These are phyloP conservation scores for Vicia villosa DNA, from an alignment of 306 rosid genomes.

Conservation along the genomic window DNA sequence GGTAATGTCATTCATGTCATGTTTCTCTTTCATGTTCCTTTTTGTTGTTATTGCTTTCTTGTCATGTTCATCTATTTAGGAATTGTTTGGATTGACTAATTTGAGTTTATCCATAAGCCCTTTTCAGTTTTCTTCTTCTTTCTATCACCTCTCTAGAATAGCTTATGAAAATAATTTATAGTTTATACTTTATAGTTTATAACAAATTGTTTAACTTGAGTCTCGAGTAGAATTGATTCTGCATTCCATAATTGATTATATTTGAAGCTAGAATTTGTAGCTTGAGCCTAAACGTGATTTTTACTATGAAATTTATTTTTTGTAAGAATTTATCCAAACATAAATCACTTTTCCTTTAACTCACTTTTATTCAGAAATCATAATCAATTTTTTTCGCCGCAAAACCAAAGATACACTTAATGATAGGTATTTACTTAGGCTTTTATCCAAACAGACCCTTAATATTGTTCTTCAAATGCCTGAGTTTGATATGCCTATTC, in stretches of 20 bases:
- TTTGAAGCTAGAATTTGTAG: no score
- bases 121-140: not conserved
- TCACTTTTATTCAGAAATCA: no score
- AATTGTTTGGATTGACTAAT: not conserved
- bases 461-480: slow-evolving; percentile 22
- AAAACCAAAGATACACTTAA: not conserved
- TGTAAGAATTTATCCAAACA: no score
- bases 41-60: slow-evolving; percentile 7
- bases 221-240: not conserved
- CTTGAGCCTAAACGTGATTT: no score
- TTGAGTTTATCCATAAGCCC: not conserved
- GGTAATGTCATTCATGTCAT: slow-evolving; percentile 42
- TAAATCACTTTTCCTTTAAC: no score
- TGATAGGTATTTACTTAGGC: not conserved
- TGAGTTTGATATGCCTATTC: not conserved
- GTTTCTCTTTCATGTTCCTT: not conserved
- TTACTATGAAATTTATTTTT: no score
- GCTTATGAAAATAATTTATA: not conserved
- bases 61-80: slow-evolving; percentile 25
- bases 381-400: no score
- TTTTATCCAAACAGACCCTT: not conserved
- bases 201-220: not conserved
- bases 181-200: not conserved
- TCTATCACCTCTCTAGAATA: not conserved
- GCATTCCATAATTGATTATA: no score